Base-by-base conservation (phyloP, 805 yeast genomes). In the Kuraishia ogatae region DNA sequence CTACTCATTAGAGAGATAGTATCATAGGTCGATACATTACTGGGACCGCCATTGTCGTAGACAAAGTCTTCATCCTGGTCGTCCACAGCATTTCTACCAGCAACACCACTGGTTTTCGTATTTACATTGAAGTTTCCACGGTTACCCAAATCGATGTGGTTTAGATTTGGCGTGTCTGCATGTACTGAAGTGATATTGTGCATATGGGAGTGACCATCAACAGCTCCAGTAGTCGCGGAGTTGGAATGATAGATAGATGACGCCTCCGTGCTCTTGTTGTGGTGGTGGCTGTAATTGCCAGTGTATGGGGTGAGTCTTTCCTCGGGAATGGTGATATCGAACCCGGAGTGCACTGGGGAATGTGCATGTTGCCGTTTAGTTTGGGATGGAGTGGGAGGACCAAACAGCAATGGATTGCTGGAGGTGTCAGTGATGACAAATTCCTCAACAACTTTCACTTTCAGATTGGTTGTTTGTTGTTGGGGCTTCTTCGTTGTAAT, bases 401-500 rank as follows among this genome's bases (percentile, higher is more conserved):
- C 39, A 26, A 52, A 52, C 26, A 53, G 22, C 28, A 17, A 11
- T 23, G 48, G 22, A 20, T 24, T 53, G n/a, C 26, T 13, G 19
- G n/a, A 26, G 43, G 39, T 28, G 21, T 53, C 54, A 11, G 54
- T 39, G 28, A 47, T 53, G 48, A 53, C 54, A 8, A 19, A 15
- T 28, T 53, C 54, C 28, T 53, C 51, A 3, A 48, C 39, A 2
- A 53, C 54, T 23, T 53, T 53, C 23, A 53, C 20, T 6, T 53
- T 46, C 13, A 51, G 4, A 15, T 35, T 35, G 43, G 43, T 11
- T 15, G 43, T 3, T 17, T 5, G 49, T 19, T 47, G 49, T 47
- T 20, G 49, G 13, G 24, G 22, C 22, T 47, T 47, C 49, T 22
- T 47, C 49, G 22, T 7, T 3, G n/a, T 8, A 15, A 35, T 15